Evolutionary conservation across 2,329 filamentous ascomycete species (phyloP).

Genomic region (Dendryphion nanum): DNA sequence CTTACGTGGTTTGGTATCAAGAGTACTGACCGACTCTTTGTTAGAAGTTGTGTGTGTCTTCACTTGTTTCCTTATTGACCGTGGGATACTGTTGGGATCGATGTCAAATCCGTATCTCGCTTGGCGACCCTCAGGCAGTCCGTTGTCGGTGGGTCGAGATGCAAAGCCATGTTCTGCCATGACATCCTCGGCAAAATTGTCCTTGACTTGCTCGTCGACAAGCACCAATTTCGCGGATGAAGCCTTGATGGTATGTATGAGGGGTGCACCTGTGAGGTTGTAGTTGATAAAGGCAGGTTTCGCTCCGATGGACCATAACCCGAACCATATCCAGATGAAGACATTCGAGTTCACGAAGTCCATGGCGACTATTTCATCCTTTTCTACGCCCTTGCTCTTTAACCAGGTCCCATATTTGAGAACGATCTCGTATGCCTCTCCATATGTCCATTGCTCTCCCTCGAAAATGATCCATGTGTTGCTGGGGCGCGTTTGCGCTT

Average conservation of each 20-base stretch:
- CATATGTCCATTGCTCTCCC: conserved; percentile 34
- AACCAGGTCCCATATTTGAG: conserved; percentile 38
- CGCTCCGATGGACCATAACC: conserved; percentile 38
- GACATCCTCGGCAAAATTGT: conserved; percentile 25
- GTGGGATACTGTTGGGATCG: conserved; percentile 16
- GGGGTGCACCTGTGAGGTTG: conserved; percentile 35
- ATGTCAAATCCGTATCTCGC: conserved; percentile 23
- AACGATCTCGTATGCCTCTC: conserved; percentile 32
- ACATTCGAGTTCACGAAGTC: conserved; percentile 37
- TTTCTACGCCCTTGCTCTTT: conserved; percentile 32
- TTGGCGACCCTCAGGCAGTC: conserved; percentile 7
- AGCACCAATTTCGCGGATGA: conserved; percentile 57
- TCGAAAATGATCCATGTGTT: conserved; percentile 34
- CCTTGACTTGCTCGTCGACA: conserved; percentile 53
- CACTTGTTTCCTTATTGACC: conserved; percentile 16
- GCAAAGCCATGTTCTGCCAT: conserved; percentile 31
- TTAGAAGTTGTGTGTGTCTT: conserved; percentile 3
- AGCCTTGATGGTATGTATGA: conserved; percentile 56
- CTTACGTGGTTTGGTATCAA: conserved; percentile 13
- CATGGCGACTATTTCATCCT: conserved; percentile 39
- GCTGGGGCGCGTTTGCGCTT: conserved; percentile 26
- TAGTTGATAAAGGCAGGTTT: conserved; percentile 42
- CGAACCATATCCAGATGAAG: conserved; percentile 40
- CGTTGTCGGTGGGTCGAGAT: conserved; percentile 3
- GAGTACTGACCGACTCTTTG: conserved; percentile 5